A percentile compares a stretch with the other conserved stretches of the same genome.
Evolutionary conservation across 768 basidiomycete species (phyloP).

Genomic region (Fomitopsis serialis): DNA sequence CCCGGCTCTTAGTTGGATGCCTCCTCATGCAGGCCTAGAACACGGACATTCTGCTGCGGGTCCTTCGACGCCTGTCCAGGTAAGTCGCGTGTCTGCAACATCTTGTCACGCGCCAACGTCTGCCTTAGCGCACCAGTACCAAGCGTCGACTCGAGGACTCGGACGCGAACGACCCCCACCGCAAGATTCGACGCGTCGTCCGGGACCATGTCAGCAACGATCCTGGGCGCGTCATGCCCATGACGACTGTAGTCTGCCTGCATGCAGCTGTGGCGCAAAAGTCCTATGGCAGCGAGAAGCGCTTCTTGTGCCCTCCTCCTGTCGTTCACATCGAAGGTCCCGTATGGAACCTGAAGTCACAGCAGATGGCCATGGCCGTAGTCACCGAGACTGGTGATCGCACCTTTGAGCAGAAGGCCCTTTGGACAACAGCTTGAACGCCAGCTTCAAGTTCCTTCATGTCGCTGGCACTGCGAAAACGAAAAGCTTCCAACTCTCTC

Average conservation of each 20-base stretch:
- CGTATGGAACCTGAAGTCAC: conserved; percentile 75
- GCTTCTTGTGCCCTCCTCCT: conserved; percentile 90
- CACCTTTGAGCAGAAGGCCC: conserved; percentile 82
- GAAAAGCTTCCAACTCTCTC: conserved; percentile 82
- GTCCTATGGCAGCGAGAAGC: conserved; percentile 93
- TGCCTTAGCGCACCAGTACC: conserved; percentile 34
- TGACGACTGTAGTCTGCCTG: conserved; percentile 87
- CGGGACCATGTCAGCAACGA: conserved; percentile 79
- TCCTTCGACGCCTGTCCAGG: conserved; percentile 9
- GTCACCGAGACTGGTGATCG: conserved; percentile 81
- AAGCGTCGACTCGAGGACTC: conserved; percentile 76
- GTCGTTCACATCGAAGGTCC: conserved; percentile 91
- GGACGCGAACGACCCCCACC: conserved; percentile 57
- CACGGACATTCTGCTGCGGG: not conserved
- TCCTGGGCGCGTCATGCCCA: conserved; percentile 69
- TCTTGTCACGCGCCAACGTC: not conserved
- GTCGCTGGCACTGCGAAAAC: conserved; percentile 86
- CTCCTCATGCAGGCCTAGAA: conserved; percentile 1
- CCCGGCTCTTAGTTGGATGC: conserved; percentile 16
- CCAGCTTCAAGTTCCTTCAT: conserved; percentile 89
- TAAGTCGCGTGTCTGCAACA: not conserved
- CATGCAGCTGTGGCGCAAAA: conserved; percentile 95
- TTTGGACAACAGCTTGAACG: conserved; percentile 77
- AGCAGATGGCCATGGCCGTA: conserved; percentile 81
- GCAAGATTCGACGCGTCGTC: conserved; percentile 80